phyloP scores from a whole-genome alignment of 441 rosid genomes.

The Erysimum cheiri region DNA sequence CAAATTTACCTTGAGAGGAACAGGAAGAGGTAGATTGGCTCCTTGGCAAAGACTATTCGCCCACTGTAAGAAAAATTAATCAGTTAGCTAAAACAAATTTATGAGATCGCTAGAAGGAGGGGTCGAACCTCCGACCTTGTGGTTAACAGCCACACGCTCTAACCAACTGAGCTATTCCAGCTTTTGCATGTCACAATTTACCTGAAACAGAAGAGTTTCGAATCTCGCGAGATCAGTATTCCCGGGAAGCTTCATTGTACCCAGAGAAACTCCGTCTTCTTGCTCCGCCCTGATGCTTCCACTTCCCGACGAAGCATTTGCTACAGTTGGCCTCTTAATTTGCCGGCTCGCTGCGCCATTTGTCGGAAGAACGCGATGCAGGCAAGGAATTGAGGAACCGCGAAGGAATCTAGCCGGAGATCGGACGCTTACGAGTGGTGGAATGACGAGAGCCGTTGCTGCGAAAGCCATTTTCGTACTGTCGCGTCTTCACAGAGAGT shows the following conservation, averaged over 20 bases:
- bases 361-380: not conserved
- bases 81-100: not conserved
- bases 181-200: constrained; percentile 37
- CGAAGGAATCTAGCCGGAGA: constrained; percentile 19
- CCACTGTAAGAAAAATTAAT: constrained; percentile 57
- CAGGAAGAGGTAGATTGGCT: constrained; percentile 82
- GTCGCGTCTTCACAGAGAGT: too few relatives aligned
- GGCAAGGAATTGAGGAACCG: constrained; percentile 2
- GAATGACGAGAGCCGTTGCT: constrained; percentile 16
- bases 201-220: constrained; percentile 82
- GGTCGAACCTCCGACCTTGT: constrained; percentile 97
- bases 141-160: constrained; percentile 99
- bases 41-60: constrained; percentile 93
- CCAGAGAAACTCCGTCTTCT: constrained; percentile 78
- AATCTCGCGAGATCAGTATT: constrained; percentile 71
- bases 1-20: constrained; percentile 73
- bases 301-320: constrained; percentile 37
- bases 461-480: constrained; percentile 35
- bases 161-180: constrained; percentile 97
- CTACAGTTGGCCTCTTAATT: constrained; percentile 40
- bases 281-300: constrained; percentile 32
- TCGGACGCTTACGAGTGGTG: constrained; percentile 7
- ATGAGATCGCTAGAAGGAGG: constrained; percentile 71
- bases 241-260: constrained; percentile 80
- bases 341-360: constrained; percentile 27